A percentile compares a stretch with the other conserved stretches of the same genome.
These are phyloP conservation scores for Pseudocercospora eumusae DNA, from an alignment of 2,329 filamentous ascomycete species.

Conservation along the genomic window DNA sequence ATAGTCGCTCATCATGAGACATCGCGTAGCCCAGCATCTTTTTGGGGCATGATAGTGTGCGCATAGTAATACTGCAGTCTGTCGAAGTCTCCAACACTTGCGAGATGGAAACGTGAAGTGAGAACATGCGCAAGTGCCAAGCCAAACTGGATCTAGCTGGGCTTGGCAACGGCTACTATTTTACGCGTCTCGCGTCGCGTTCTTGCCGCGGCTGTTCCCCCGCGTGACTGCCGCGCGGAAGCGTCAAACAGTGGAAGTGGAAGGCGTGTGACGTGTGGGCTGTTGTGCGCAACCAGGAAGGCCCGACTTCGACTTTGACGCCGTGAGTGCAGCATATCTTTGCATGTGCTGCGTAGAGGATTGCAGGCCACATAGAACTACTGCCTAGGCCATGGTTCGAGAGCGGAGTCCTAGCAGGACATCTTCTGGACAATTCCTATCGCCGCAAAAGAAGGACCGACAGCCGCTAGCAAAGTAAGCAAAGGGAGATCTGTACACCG, in stretches of 20 bases:
- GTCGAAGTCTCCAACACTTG: neutral
- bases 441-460: constrained; percentile 26
- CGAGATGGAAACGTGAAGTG: neutral
- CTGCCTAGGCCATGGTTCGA: constrained; percentile 27
- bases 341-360: neutral
- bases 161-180: too few relatives aligned
- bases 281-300: neutral
- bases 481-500: neutral
- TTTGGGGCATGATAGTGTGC: neutral
- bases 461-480: constrained; percentile 35
- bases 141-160: too few relatives aligned
- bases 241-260: neutral
- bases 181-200: too few relatives aligned
- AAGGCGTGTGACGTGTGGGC: neutral
- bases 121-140: neutral
- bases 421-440: constrained; percentile 28
- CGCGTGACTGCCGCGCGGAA: neutral
- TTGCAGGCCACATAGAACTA: neutral
- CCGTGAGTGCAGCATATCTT: neutral
- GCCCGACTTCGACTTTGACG: neutral
- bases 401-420: constrained; percentile 29
- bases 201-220: neutral
- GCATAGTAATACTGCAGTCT: neutral
- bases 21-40: neutral
- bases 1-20: neutral